Evolutionary conservation across 2,329 filamentous ascomycete species (phyloP).

Genomic region (Apiospora koreana): DNA sequence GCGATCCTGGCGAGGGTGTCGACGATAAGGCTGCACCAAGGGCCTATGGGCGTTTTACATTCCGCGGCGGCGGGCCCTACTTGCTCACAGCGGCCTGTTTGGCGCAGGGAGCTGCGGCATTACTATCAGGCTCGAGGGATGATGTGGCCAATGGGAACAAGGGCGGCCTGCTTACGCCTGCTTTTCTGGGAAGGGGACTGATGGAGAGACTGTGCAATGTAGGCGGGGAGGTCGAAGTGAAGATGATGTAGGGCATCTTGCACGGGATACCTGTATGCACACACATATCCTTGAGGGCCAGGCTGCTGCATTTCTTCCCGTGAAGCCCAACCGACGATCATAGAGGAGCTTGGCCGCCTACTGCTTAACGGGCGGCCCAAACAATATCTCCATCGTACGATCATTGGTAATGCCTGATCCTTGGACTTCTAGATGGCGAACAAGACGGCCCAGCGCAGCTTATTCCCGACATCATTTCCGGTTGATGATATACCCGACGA

Average conservation of each 20-base stretch:
- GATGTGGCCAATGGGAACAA: conserved; percentile 8
- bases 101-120: conserved; percentile 21
- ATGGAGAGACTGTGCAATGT: conserved; percentile 16
- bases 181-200: conserved; percentile 21
- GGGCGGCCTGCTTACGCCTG: conserved; percentile 23
- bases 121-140: conserved; percentile 21
- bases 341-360: not conserved
- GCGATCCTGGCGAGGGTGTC: conserved; percentile 18
- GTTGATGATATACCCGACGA: not conserved
- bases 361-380: not conserved
- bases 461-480: not conserved
- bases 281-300: not conserved
- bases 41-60: not conserved
- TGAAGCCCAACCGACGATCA: not conserved
- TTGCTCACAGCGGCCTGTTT: conserved; percentile 21
- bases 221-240: conserved; percentile 16
- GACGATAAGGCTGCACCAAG: not conserved
- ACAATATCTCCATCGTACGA: not conserved
- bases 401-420: not conserved
- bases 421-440: not conserved
- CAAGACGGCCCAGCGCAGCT: not conserved
- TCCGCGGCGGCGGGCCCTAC: conserved; percentile 19
- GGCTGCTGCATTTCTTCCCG: not conserved
- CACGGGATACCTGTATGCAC: not conserved
- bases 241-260: conserved; percentile 15